Percentiles rank a stretch among this genome's conserved stretches.
Evolutionary conservation across 73 alveolate genomes (phyloP).

Genomic region (Loxodes magnus): DNA sequence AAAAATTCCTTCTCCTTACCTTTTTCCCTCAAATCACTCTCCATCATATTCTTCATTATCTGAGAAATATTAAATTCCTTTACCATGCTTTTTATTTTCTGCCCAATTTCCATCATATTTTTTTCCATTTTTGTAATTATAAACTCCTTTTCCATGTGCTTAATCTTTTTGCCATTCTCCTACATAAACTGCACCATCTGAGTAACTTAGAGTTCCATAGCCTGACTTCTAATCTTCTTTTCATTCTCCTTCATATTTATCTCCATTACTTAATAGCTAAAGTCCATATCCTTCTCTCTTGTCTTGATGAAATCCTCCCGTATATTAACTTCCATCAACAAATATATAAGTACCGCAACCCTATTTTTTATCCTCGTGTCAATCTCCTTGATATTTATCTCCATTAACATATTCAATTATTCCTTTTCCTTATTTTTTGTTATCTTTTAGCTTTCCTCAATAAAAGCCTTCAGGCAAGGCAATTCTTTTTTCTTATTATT

Average conservation of each 20-base stretch:
- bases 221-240: background rate
- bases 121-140: conserved; percentile 13
- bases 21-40: background rate
- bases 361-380: no score
- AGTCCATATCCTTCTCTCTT: background rate
- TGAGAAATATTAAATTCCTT: conserved; percentile 9
- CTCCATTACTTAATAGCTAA: background rate
- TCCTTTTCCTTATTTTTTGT: no score
- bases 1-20: background rate
- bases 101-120: conserved; percentile 34
- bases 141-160: conserved; percentile 18
- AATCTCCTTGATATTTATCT: no score
- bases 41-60: background rate
- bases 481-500: no score
- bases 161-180: conserved; percentile 1
- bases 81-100: conserved; percentile 28
- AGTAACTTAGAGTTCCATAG: background rate
- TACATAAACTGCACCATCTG: background rate
- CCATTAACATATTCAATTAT: no score
- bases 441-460: no score
- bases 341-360: no score
- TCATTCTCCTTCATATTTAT: background rate
- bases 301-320: no score
- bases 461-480: no score
- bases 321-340: no score